Evolutionary conservation across 345 rosid genomes (phyloP).

Genomic region (Zanthoxylum bungeanum): DNA sequence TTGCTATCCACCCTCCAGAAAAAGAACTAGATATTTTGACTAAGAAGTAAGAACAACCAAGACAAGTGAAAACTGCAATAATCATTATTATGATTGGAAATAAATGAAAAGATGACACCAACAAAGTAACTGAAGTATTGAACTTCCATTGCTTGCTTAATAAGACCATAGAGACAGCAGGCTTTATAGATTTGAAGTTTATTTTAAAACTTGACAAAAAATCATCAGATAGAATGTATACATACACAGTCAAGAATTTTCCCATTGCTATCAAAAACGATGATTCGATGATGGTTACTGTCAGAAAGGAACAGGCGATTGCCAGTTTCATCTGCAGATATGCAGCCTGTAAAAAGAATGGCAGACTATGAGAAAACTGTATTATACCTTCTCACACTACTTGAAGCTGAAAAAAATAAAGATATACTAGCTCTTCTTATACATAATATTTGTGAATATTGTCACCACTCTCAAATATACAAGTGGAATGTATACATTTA

Average conservation of each 20-base stretch:
- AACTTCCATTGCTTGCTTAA: background rate
- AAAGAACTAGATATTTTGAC: background rate
- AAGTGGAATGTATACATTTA: background rate
- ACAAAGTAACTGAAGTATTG: background rate
- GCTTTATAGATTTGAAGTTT: background rate
- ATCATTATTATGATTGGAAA: background rate
- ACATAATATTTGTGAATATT: background rate
- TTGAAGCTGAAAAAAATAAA: background rate
- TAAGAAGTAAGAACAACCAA: background rate
- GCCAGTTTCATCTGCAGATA: slow-evolving; percentile 72
- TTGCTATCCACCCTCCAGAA: background rate
- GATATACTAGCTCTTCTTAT: background rate
- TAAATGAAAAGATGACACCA: background rate
- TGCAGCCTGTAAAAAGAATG: slow-evolving; percentile 49
- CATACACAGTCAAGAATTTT: slow-evolving; percentile 81
- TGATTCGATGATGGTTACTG: slow-evolving; percentile 91
- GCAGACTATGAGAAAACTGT: slow-evolving; percentile 10
- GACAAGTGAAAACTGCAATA: background rate
- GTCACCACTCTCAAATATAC: background rate
- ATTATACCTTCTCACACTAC: background rate
- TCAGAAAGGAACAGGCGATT: slow-evolving; percentile 76
- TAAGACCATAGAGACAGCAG: background rate
- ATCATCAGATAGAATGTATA: slow-evolving; percentile 4
- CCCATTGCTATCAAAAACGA: slow-evolving; percentile 54
- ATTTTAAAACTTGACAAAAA: background rate